Percentiles rank a stretch among this genome's conserved stretches.
Evolutionary conservation across 176 grass and related monocot species (phyloP).

Genomic region (Puya raimondii): DNA sequence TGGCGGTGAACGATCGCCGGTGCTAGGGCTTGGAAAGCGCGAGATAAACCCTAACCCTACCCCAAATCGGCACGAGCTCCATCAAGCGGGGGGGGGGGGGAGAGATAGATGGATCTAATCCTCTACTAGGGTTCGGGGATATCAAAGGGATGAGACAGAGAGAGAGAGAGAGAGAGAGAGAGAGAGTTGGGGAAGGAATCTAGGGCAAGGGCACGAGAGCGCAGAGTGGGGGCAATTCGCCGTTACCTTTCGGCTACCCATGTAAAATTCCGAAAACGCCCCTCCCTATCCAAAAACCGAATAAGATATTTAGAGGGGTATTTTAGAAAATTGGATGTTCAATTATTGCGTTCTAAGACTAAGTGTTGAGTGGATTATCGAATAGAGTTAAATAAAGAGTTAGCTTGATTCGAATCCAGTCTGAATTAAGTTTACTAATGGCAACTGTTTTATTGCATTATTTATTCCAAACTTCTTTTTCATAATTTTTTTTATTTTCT

Average conservation of each 20-base stretch:
- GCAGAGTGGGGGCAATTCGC: background rate
- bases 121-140: background rate
- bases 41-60: conserved; percentile 1
- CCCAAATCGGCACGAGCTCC: background rate
- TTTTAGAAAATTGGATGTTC: background rate
- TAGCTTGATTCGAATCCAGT: too few species aligned
- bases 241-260: background rate
- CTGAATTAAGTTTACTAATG: too few species aligned
- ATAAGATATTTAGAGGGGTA: background rate
- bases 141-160: background rate
- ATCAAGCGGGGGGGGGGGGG: background rate
- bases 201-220: background rate
- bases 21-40: conserved; percentile 17
- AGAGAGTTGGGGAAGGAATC: background rate
- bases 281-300: background rate
- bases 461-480: too few species aligned
- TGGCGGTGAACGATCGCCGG: conserved; percentile 1
- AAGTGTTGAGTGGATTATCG: too few species aligned
- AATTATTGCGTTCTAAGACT: too few species aligned
- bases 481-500: too few species aligned
- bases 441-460: too few species aligned
- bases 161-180: background rate
- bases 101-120: background rate
- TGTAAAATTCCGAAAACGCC: background rate
- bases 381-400: too few species aligned